Evolutionary conservation across 2,329 filamentous ascomycete genomes (phyloP).

Genomic region (Fusarium austroafricanum): DNA sequence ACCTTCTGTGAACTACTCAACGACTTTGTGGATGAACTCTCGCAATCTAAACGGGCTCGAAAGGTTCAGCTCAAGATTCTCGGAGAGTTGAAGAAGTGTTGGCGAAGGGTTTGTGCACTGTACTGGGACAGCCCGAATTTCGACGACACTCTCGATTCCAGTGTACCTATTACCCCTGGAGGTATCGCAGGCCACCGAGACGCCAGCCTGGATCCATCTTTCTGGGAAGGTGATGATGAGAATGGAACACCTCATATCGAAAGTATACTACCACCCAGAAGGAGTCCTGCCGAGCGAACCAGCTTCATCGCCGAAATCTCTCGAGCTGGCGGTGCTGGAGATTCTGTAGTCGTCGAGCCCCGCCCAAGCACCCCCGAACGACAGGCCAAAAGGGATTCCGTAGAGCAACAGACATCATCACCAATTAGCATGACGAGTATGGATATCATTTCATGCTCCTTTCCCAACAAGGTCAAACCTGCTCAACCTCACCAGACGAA

Average conservation of each 20-base stretch:
- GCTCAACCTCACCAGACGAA: slow-evolving; percentile 55
- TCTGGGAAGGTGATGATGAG: slow-evolving; percentile 62
- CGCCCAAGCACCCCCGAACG: slow-evolving; percentile 62
- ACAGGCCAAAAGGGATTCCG: slow-evolving; percentile 40
- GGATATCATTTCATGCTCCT: slow-evolving; percentile 72
- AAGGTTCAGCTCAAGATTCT: slow-evolving; percentile 83
- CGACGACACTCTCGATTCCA: slow-evolving; percentile 69
- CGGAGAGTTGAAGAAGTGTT: slow-evolving; percentile 95
- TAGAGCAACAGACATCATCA: slow-evolving; percentile 51
- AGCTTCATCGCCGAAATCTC: slow-evolving; percentile 62
- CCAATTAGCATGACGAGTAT: slow-evolving; percentile 69
- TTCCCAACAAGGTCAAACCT: slow-evolving; percentile 64
- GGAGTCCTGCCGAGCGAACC: slow-evolving; percentile 40
- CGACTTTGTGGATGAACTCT: slow-evolving; percentile 67
- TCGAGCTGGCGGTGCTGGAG: slow-evolving; percentile 58
- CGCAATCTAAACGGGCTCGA: slow-evolving; percentile 55
- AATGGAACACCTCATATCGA: slow-evolving; percentile 59
- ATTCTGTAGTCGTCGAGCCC: slow-evolving; percentile 58
- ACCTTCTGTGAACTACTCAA: slow-evolving; percentile 88
- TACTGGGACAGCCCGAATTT: slow-evolving; percentile 87
- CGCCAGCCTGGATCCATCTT: slow-evolving; percentile 64
- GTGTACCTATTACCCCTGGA: slow-evolving; percentile 79
- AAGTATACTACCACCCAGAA: slow-evolving; percentile 50
- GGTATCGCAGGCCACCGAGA: slow-evolving; percentile 74
- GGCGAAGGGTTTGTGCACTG: slow-evolving; percentile 88